Evolutionary conservation across 2,329 filamentous ascomycete genomes (phyloP), one percentile per base, ranked within the genome.

Genomic region (Penicillium sp.): DNA sequence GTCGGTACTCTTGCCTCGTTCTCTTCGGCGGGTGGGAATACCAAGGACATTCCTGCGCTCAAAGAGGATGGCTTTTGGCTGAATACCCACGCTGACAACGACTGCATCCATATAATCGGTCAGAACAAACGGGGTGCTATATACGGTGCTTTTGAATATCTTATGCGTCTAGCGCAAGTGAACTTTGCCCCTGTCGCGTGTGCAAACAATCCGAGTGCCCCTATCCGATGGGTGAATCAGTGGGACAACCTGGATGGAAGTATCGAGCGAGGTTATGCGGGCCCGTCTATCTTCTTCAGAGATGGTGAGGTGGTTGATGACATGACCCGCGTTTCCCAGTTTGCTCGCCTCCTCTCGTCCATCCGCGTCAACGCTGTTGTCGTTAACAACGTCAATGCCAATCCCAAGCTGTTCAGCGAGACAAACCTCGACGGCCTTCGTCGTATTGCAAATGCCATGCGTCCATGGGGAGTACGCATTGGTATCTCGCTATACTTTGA

Each of bases 371-470:
- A 91, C 65, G 89, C 82, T 0, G 80, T 90, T 9, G 77, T 91
- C 3, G 81, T 90, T 68, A 91, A 91, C 77, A 91, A 91, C 61
- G 89, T 91, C 70, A 91, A 91, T 68, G 88, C 89, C 4, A 87
- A 91, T 67, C 79, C 84, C 2, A 81, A 80, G 0, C 77, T 89
- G 0, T 78, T 91, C 10, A 86, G 75, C 4, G 68, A 80, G 1
- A 73, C 76, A 15, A 90, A 90, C 66, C 80, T 91, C 57, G 81
- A 85, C 12, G 89, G 89, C 0, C 73, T 91, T 0, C 82, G 79
- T 2, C 79, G 85, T 40, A 84, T 91, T 45, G 89, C 89, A 1
- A 85, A 90, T 68, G 81, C 80, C 3, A 86, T 91, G 75, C 82
- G 89, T 3, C 89, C 89, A 0, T 91, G 87, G 73, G 89, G 89